These are phyloP conservation scores for Combretum micranthum DNA, from an alignment of 345 rosid species.

Conservation along the genomic window DNA sequence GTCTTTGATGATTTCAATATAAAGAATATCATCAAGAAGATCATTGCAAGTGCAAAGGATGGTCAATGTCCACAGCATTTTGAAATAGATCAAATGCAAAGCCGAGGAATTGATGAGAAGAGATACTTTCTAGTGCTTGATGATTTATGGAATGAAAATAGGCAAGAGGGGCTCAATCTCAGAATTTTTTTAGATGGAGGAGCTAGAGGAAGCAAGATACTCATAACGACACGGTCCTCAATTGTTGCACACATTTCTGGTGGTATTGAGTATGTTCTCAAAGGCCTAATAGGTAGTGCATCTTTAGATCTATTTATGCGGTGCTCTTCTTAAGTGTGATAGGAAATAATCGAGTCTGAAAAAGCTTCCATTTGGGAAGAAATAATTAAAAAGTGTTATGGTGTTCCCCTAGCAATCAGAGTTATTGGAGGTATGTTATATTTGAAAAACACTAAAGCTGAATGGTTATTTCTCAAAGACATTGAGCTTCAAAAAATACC, in stretches of 20 bases:
- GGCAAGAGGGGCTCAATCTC: not conserved
- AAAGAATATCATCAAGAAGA: not conserved
- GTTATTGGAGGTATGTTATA: conserved; percentile 14
- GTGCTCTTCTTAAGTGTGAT: not conserved
- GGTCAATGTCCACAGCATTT: not conserved
- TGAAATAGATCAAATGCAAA: conserved; percentile 3
- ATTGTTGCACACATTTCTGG: conserved; percentile 2
- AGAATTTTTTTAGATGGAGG: not conserved
- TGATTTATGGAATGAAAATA: conserved; percentile 10
- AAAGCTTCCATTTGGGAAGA: conserved; percentile 13
- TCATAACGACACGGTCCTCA: conserved; percentile 3
- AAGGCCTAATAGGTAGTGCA: not conserved
- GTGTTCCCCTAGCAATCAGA: conserved; percentile 20
- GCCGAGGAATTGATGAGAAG: not conserved
- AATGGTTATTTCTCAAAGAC: conserved; percentile 16
- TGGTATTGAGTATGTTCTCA: not conserved
- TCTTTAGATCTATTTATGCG: conserved; percentile 6
- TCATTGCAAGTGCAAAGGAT: no score
- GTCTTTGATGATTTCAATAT: not conserved
- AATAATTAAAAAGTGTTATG: conserved; percentile 15
- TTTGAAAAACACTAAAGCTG: conserved; percentile 2
- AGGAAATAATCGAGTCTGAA: not conserved
- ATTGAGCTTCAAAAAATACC: conserved; percentile 4
- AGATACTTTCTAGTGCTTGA: conserved; percentile 6
- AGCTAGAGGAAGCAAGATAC: not conserved